phyloP scores from a whole-genome alignment of 2,329 filamentous ascomycete species.

The Aureobasidium lini region DNA sequence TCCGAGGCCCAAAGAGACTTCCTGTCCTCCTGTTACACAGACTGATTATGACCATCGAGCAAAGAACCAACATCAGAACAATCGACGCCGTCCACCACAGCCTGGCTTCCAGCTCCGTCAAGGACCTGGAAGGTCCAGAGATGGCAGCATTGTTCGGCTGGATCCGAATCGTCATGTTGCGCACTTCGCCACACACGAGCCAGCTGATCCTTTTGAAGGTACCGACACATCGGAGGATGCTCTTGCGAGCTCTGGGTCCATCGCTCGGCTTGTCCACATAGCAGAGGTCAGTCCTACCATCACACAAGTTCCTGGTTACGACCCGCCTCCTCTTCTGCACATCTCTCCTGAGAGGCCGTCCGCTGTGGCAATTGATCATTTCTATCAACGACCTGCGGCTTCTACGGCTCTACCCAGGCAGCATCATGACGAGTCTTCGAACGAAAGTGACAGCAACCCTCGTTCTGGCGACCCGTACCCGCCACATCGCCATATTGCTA shows the following conservation, averaged over 20 bases:
- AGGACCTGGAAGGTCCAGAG: slow-evolving; percentile 10
- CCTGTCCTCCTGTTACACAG: not conserved
- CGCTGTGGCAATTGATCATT: not conserved
- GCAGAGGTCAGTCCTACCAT: slow-evolving; percentile 8
- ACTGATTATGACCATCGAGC: slow-evolving; percentile 11
- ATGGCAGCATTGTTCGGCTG: not conserved
- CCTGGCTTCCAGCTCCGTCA: slow-evolving; percentile 12
- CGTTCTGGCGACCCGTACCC: not conserved
- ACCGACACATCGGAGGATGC: not conserved
- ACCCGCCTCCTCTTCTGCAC: not conserved
- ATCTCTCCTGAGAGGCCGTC: not conserved
- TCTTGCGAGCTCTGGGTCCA: not conserved
- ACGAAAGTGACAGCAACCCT: too few relatives aligned
- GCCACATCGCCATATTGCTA: not conserved
- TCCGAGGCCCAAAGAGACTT: slow-evolving; percentile 17
- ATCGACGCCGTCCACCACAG: slow-evolving; percentile 15
- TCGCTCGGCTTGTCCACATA: slow-evolving; percentile 1
- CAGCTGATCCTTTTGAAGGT: not conserved
- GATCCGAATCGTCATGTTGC: slow-evolving; percentile 7
- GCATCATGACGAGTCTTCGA: not conserved
- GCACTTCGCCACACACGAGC: not conserved
- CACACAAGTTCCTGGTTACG: not conserved
- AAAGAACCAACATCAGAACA: slow-evolving; percentile 15
- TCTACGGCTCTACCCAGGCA: not conserved
- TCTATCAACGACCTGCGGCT: not conserved